Evolutionary conservation across 2,329 filamentous ascomycete genomes (phyloP), one percentile per base, ranked within the genome.

Genomic region (Fusarium sp.): DNA sequence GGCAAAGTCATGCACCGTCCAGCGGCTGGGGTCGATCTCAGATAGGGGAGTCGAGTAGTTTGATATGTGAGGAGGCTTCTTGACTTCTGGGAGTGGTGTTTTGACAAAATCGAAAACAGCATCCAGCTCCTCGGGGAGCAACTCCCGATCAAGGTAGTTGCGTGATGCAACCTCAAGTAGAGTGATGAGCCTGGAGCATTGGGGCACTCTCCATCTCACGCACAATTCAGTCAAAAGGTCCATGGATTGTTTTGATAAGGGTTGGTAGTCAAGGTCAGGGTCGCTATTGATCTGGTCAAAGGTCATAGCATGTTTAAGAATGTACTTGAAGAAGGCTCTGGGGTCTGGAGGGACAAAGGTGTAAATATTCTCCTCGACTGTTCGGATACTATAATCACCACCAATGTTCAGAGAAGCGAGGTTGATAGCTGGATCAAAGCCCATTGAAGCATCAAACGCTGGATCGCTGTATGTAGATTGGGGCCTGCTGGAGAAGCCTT

Each of bases 301-400:
- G 7, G 87, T 85, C 81, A 97, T 86, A 37, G 93, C 92, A 79
- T 94, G 91, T 75, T 92, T 90, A 58, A 97, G 83, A 68, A 98
- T 92, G 61, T 92, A 91, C 78, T 93, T 93, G 83, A 97, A 97
- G 79, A 93, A 95, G 14, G 90, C 88, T 76, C 95, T 89, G 35
- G 95, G 89, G 73, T 98, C 94, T 38, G 92, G 86, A 37, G 96
- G 96, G 66, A 97, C 97, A 79, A 95, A 99, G 2, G 93, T 96
- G 80, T 95, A 98, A 55, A 91, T 88, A 52, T 90, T 84, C 74
- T 92, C 88, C 71, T 91, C 90, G 19, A 90, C 86, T 37, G 84
- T 79, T 60, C 86, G 83, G 66, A 87, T 87, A 72, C 83, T 79
- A n/a, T 79, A 80, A 54, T 89, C 86, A 33, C 87, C 87, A 35